Evolutionary conservation across 108 stramenopile species (phyloP).

Genomic region (Chaetoceros tenuissimus): DNA sequence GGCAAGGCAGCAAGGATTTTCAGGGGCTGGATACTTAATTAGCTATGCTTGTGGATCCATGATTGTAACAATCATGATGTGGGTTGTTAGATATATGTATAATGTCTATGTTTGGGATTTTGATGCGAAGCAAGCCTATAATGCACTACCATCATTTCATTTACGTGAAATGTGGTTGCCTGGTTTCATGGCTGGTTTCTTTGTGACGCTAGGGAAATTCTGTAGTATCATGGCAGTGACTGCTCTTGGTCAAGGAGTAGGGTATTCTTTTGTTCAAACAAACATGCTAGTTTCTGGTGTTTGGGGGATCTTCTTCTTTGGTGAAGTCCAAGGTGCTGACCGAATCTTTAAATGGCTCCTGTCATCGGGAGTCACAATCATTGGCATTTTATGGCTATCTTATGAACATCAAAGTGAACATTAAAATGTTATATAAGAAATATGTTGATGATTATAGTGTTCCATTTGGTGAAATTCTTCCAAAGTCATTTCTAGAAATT

Average conservation of each 20-base stretch:
- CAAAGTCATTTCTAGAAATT: no score
- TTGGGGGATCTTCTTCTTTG: slow-evolving; percentile 77
- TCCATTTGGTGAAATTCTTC: no score
- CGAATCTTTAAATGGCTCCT: slow-evolving; percentile 56
- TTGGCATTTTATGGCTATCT: slow-evolving; percentile 58
- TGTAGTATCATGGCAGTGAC: slow-evolving; percentile 61
- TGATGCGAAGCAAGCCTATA: slow-evolving; percentile 17
- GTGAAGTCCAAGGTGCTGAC: slow-evolving; percentile 44
- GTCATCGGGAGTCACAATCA: slow-evolving; percentile 46
- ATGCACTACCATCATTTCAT: slow-evolving; percentile 40
- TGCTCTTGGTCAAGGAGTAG: slow-evolving; percentile 74
- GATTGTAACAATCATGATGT: slow-evolving; percentile 30
- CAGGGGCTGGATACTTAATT: slow-evolving; percentile 36
- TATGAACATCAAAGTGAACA: slow-evolving; percentile 46
- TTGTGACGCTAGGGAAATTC: slow-evolving; percentile 63
- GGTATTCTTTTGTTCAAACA: slow-evolving; percentile 44
- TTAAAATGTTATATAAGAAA: no score
- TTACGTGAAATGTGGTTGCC: slow-evolving; percentile 46
- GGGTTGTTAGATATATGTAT: slow-evolving; percentile 31
- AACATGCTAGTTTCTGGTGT: slow-evolving; percentile 44
- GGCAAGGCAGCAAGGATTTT: slow-evolving; percentile 31
- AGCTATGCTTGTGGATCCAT: slow-evolving; percentile 41
- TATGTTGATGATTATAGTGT: no score
- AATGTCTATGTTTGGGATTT: slow-evolving; percentile 5
- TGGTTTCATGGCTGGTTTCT: slow-evolving; percentile 35